Evolutionary conservation across 2,329 filamentous ascomycete species (phyloP), one percentile per base, ranked within the genome.

Genomic region (Trichoderma sp.): DNA sequence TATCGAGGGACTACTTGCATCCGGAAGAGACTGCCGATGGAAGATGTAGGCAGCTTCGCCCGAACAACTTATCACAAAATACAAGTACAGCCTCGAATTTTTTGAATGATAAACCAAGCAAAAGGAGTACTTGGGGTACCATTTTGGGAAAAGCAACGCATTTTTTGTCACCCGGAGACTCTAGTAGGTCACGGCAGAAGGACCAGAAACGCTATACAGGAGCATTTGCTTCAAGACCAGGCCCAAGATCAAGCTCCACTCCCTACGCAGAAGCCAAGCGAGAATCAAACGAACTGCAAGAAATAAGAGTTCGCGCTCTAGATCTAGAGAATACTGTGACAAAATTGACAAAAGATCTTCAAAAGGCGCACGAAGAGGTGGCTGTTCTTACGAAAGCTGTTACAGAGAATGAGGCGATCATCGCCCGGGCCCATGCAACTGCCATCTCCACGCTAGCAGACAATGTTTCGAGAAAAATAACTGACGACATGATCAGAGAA

Each of bases 81-180:
- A 41, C 38, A 3, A 2, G 38, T 8, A 41, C 6, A 4, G 3
- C 3, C 6, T 8, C 14, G 38, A 41, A 41, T 41, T 0, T 1
- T 0, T 18, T 41, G 38, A 2, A 41, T 41, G 1, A 8, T 18
- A 41, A 41, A 2, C 1, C 14, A 41, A 2, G 1, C 0, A 41
- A 18, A 41, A 18, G 3, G 16, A 18, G 16, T 1, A 7, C 7
- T 31, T 29, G 4, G 29, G 5, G 29, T 29, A 29, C 29, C 29
- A 29, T 29, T 29, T 29, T 4, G 3, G 29, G 3, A 29, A 29
- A 6, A 6, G 29, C 29, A 31, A 7, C 14, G 16, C 38, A 41
- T 7, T 4, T 18, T 1, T 0, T 41, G 1, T 41, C 16, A 41
- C 6, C 16, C 6, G 16, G 38, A 41, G 38, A 41, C 2, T 18